Evolutionary conservation across 192 early-diverging fungal species (phyloP), one percentile per base, ranked within the genome.

Genomic region (Obelidium mucronatum): DNA sequence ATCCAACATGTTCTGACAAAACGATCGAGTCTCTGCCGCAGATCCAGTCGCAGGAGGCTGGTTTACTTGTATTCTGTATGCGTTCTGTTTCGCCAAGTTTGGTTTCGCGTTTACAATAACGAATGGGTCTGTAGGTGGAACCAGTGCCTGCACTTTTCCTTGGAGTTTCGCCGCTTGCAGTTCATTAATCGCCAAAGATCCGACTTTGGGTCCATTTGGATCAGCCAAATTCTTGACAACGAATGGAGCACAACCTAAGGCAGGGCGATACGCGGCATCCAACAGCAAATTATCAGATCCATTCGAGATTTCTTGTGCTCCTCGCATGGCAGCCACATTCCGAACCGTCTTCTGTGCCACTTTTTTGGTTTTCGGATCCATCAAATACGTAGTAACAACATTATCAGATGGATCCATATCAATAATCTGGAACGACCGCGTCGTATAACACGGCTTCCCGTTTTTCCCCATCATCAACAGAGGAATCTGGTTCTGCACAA

Each of bases 351-450:
- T 78, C 75, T 84, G 83, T 8, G 80, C 83, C 39, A 77, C 40
- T 28, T 80, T 78, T 19, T 60, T 56, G 67, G 53, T 76, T 15
- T 28, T 62, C 11, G 33, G 33, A 26, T 66, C 67, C 40, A 76
- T 55, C 8, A 78, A 52, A 51, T 76, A 84, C 31, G 77, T 40
- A 2, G 83, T 82, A 28, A 79, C 75, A 26, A 84, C 80, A 64
- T 83, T 83, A 73, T 83, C 82, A 35, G 70, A 75, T 40, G 78
- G 82, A 59, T 83, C 82, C 62, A 81, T 77, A 54, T 80, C 77
- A 2, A 81, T 55, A 26, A 81, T 53, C 42, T 79, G 66, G 61
- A 81, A 81, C 36, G 80, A 79, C 33, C 83, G 80, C 4, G 75
- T 79, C 15, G 83, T 84, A n/a, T 69, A 74, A 60, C 83, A 84